phyloP scores from a whole-genome alignment of 2,329 filamentous ascomycete genomes.

The Botrytis deweyae region DNA sequence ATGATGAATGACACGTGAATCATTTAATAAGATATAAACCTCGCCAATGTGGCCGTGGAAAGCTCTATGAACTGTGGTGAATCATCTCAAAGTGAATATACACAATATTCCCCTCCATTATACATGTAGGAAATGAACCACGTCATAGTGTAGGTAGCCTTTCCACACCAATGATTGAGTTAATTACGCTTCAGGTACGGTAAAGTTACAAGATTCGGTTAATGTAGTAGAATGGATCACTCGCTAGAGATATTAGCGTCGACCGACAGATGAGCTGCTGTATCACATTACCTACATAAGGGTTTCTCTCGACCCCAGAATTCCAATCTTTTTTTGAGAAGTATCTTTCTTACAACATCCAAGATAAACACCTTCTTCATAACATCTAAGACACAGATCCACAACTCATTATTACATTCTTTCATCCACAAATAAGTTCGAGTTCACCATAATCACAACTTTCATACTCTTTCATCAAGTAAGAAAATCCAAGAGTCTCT shows the following conservation, averaged over 20 bases:
- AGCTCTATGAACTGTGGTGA: not conserved
- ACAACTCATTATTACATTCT: too few relatives aligned
- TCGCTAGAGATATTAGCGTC: not conserved
- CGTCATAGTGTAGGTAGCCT: not conserved
- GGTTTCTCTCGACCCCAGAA: not conserved
- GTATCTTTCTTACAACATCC: not conserved
- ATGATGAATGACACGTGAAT: not conserved
- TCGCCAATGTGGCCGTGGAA: not conserved
- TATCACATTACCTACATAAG: not conserved
- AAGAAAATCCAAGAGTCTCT: too few relatives aligned
- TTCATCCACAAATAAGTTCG: too few relatives aligned
- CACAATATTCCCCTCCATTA: not conserved
- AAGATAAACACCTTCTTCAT: too few relatives aligned
- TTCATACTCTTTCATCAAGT: too few relatives aligned
- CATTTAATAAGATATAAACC: not conserved
- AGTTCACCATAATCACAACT: too few relatives aligned
- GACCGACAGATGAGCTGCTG: not conserved
- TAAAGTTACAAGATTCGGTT: not conserved
- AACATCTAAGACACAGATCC: too few relatives aligned
- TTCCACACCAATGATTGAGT: fast-evolving
- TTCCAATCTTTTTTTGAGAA: not conserved
- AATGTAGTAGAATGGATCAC: not conserved
- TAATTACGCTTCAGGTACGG: not conserved
- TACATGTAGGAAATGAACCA: not conserved
- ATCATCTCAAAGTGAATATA: too few relatives aligned